Evolutionary conservation across 208 protist genomes (phyloP).

Genomic region (Trypanosoma cruzi): DNA sequence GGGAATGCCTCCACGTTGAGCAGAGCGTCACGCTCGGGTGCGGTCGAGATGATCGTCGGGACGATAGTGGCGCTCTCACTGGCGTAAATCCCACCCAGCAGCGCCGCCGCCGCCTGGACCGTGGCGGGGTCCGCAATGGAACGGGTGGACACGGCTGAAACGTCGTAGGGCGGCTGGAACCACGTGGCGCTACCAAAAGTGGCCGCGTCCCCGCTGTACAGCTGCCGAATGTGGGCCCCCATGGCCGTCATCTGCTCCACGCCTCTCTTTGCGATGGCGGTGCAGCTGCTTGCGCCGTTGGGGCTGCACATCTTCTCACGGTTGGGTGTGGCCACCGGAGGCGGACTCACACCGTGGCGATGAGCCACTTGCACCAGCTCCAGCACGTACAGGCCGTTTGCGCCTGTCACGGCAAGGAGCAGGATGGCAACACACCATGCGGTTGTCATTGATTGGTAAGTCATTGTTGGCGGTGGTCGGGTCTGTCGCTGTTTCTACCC

Average conservation of each 20-base stretch:
- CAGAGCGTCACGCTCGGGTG: constrained; percentile 5
- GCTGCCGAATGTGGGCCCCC: constrained; percentile 18
- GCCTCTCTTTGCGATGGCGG: constrained; percentile 30
- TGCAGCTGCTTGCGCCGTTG: constrained; percentile 9
- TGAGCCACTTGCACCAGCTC: constrained; percentile 28
- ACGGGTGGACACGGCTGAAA: constrained; percentile 5
- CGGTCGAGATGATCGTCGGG: constrained; percentile 6
- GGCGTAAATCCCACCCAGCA: constrained; percentile 16
- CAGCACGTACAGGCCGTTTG: constrained; percentile 27
- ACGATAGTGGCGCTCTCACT: not conserved
- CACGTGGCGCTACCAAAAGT: not conserved
- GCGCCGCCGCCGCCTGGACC: constrained; percentile 8
- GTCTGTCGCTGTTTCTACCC: not conserved
- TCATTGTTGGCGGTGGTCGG: not conserved
- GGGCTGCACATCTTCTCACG: constrained; percentile 27
- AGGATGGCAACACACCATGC: constrained; percentile 20
- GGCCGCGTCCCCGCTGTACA: constrained; percentile 13
- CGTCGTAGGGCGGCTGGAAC: constrained; percentile 13
- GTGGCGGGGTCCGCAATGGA: constrained; percentile 1
- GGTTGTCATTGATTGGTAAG: not conserved
- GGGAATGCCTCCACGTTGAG: constrained; percentile 16
- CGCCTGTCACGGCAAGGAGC: constrained; percentile 23
- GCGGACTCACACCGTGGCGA: constrained; percentile 16
- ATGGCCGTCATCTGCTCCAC: constrained; percentile 24
- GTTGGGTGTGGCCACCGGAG: constrained; percentile 11